These are phyloP conservation scores for Falciphora oryzae DNA, from an alignment of 2,329 filamentous ascomycete genomes.

Conservation along the genomic window DNA sequence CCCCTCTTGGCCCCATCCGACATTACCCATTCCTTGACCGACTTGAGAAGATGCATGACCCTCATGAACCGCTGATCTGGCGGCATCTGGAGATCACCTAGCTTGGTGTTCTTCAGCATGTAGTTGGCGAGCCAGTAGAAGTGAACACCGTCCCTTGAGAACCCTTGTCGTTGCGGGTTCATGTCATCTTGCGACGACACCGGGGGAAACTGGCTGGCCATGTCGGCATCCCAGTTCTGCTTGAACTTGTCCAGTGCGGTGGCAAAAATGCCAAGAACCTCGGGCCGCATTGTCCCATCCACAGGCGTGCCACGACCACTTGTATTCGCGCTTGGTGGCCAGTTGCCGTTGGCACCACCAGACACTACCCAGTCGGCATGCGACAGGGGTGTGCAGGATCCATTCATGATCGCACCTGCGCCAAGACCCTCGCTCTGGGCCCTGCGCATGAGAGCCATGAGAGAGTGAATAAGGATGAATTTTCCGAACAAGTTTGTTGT, in stretches of 20 bases:
- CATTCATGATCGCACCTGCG: slow-evolving; percentile 23
- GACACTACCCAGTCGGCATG: slow-evolving; percentile 43
- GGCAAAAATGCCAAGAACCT: slow-evolving; percentile 41
- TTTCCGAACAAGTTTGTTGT: slow-evolving; percentile 69
- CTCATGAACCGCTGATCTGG: slow-evolving; percentile 56
- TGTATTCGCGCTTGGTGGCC: slow-evolving; percentile 38
- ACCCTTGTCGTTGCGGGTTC: slow-evolving; percentile 57
- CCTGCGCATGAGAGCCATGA: slow-evolving; percentile 54
- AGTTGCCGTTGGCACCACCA: slow-evolving; percentile 28
- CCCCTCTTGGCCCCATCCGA: slow-evolving; percentile 59
- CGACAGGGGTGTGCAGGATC: slow-evolving; percentile 49
- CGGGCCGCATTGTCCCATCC: slow-evolving; percentile 36
- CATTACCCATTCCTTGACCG: slow-evolving; percentile 53
- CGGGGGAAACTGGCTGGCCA: slow-evolving; percentile 60
- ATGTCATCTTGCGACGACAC: slow-evolving; percentile 21
- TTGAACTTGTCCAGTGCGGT: slow-evolving; percentile 68
- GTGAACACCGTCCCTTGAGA: slow-evolving; percentile 65
- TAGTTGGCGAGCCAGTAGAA: slow-evolving; percentile 68
- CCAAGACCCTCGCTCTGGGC: slow-evolving; percentile 36
- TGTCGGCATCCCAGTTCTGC: slow-evolving; percentile 63
- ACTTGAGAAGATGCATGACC: slow-evolving; percentile 55
- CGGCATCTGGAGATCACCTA: slow-evolving; percentile 46
- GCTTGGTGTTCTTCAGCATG: slow-evolving; percentile 53
- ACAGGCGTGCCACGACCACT: slow-evolving; percentile 42
- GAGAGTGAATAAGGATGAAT: slow-evolving; percentile 65